Evolutionary conservation across 495 filamentous ascomycete species (phyloP).

Genomic region (Aspergillus nidulans): DNA sequence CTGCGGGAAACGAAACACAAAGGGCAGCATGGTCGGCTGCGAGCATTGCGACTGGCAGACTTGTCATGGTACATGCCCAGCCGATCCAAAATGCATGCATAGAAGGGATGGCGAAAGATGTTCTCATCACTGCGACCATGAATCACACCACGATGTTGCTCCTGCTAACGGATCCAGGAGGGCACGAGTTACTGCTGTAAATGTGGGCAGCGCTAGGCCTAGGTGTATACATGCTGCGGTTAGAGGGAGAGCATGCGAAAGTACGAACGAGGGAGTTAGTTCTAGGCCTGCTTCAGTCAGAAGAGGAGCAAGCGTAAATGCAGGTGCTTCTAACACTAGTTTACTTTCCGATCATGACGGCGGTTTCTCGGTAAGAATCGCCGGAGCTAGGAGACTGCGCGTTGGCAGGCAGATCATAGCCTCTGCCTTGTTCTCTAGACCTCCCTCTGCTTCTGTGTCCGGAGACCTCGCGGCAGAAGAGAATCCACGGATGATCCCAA

Average conservation of each 20-base stretch:
- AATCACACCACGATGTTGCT: background rate
- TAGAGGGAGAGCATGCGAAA: too few species aligned
- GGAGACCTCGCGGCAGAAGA: background rate
- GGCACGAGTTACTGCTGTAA: background rate
- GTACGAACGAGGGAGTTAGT: too few species aligned
- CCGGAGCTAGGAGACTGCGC: background rate
- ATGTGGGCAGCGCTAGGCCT: background rate
- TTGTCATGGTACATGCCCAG: constrained; percentile 35
- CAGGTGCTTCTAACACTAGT: background rate
- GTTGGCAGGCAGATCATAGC: background rate
- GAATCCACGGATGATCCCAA: background rate
- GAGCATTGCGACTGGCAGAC: constrained; percentile 39
- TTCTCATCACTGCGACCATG: constrained; percentile 1
- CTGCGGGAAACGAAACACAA: constrained; percentile 41
- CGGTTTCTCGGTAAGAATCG: background rate
- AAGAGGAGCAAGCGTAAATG: background rate
- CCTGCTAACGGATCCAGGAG: background rate
- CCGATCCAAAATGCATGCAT: constrained; percentile 16
- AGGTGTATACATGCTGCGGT: background rate
- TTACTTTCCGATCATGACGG: background rate
- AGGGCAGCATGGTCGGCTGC: constrained; percentile 41
- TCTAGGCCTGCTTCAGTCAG: too few species aligned
- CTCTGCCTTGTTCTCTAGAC: background rate
- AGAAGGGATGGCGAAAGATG: constrained; percentile 17
- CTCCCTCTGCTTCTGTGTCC: background rate